Conservation (phyloP, 2,329 filamentous ascomycete species). For the Coniella lustricola region DNA sequence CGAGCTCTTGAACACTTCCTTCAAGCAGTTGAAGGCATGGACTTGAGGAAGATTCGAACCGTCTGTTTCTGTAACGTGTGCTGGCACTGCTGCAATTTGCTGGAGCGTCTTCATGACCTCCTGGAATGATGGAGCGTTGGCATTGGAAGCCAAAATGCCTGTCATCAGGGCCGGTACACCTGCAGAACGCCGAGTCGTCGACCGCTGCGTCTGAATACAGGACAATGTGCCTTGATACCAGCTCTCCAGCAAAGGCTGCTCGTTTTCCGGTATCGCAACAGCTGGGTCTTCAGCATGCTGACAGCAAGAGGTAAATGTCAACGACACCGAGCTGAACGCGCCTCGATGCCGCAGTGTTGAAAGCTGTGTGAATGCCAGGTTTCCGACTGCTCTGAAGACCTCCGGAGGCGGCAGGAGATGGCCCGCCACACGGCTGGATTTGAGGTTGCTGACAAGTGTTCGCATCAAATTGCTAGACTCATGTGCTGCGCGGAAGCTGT, state of each 20-base stretch:
- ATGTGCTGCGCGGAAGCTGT: constrained; percentile 90
- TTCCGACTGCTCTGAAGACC: constrained; percentile 60
- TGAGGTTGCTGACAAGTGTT: constrained; percentile 48
- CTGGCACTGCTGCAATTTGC: constrained; percentile 48
- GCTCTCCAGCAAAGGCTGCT: constrained; percentile 44
- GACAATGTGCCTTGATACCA: constrained; percentile 71
- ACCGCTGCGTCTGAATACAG: constrained; percentile 68
- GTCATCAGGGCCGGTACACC: constrained; percentile 84
- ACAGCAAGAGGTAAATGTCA: constrained; percentile 80
- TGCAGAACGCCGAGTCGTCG: constrained; percentile 83
- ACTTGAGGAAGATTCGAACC: constrained; percentile 76
- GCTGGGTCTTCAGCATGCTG: constrained; percentile 46
- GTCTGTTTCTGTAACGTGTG: constrained; percentile 48
- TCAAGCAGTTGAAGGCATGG: constrained; percentile 88
- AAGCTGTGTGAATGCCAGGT: constrained; percentile 74
- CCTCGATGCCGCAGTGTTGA: constrained; percentile 80
- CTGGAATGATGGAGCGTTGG: constrained; percentile 52
- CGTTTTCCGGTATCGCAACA: constrained; percentile 26
- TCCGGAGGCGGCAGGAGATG: constrained; percentile 41
- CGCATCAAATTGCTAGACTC: constrained; percentile 78
- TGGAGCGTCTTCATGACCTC: constrained; percentile 58
- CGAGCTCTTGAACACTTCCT: constrained; percentile 83
- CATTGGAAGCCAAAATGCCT: constrained; percentile 66
- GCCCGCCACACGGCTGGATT: constrained; percentile 36
- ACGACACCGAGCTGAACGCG: constrained; percentile 86